A percentile compares a stretch with the other conserved stretches of the same genome.
Conservation (phyloP, 202 grass and related monocot species). For the Carex arenaria region DNA sequence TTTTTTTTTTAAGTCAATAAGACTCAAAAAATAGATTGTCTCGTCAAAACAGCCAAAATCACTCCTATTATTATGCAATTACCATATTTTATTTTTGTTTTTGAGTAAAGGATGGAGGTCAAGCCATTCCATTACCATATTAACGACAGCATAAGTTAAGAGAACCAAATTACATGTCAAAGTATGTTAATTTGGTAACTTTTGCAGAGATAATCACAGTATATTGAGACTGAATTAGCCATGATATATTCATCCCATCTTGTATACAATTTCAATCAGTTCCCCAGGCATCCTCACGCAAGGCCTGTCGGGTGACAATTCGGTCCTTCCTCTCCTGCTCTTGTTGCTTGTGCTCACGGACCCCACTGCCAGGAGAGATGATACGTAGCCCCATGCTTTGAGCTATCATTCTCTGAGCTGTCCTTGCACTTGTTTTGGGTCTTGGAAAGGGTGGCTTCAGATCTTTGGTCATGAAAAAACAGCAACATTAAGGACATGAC, state of each 20-base stretch:
- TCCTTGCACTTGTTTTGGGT: slow-evolving; percentile 70
- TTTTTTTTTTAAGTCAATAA: neutral
- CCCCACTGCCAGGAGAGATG: slow-evolving; percentile 35
- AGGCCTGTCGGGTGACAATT: slow-evolving; percentile 46
- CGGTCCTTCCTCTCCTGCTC: slow-evolving; percentile 71
- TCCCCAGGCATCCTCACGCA: slow-evolving; percentile 79
- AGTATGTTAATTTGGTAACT: neutral
- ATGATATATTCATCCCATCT: neutral
- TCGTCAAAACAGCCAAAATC: neutral
- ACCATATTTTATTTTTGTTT: too few species aligned
- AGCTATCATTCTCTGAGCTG: slow-evolving; percentile 76
- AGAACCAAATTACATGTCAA: neutral
- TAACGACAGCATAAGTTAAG: neutral
- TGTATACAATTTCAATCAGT: slow-evolving; percentile 34
- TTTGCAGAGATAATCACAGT: neutral
- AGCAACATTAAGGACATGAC: slow-evolving; percentile 7
- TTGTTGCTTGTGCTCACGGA: slow-evolving; percentile 59
- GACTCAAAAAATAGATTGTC: too few species aligned
- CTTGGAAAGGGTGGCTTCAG: slow-evolving; percentile 69
- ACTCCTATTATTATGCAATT: neutral
- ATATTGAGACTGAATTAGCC: neutral
- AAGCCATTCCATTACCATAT: too few species aligned
- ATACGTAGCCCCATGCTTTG: slow-evolving; percentile 64
- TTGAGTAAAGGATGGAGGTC: too few species aligned
- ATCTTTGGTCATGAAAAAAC: slow-evolving; percentile 37